Base-by-base conservation (phyloP, 129 eudicot species). In the Logfia minima region DNA sequence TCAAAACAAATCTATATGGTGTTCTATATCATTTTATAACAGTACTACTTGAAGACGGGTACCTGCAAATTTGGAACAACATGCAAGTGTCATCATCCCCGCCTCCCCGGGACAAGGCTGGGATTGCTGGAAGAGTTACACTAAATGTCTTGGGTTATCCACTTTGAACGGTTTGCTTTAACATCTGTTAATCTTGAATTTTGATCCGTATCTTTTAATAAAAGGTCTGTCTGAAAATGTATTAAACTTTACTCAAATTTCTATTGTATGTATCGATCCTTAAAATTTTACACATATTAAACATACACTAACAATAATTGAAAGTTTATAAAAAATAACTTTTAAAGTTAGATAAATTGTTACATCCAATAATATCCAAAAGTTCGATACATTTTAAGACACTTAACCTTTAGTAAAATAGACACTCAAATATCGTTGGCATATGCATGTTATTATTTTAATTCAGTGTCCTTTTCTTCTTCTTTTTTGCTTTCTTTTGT, bases 111-210 rank as follows among this genome's bases (percentile, higher is more conserved):
- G n/a, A n/a, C n/a, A n/a, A n/a, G n/a, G n/a, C n/a, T n/a, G n/a
- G n/a, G n/a, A n/a, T n/a, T n/a, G n/a, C n/a, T n/a, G n/a, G n/a
- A n/a, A n/a, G n/a, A n/a, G n/a, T n/a, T n/a, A n/a, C n/a, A n/a
- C 81, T 94, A 23, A 94, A 94, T 72, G 85, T 81, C 77, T 79
- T 94, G 83, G 98, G 98, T 66, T 94, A 91, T 83, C 98, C 98
- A 34, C 96, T 94, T 81, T 92, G 97, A 78, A 90, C 96, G 93
- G 98, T 94, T 84, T 66, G 87, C 59, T 69, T 78, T 66, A 43
- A 68, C 77, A 66, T n/a, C 28, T 80, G 60, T 59, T 58, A 34
- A 28, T 70, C 16, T 68, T 39, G 14, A 13, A 34, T 43, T 21
- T 31, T 67, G 14, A 26, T n/a, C 58, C 24, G 14, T 66, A 7